A percentile compares a stretch with the other conserved stretches of the same genome.
These are phyloP conservation scores for Epichloe gansuensis DNA, from an alignment of 2,329 filamentous ascomycete genomes.

Conservation along the genomic window DNA sequence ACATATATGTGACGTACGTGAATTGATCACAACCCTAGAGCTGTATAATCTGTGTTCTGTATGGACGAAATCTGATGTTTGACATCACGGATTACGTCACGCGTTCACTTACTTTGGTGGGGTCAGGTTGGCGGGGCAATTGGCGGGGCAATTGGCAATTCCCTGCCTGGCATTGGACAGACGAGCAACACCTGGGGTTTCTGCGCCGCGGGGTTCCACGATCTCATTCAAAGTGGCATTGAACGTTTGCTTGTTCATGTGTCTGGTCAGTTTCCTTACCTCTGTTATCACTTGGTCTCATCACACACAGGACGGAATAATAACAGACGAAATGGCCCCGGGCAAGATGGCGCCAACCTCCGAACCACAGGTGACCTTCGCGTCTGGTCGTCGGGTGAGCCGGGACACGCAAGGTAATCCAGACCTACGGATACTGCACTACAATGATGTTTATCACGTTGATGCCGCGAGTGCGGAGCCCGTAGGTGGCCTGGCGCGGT, in stretches of 20 bases:
- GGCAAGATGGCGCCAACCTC: conserved; percentile 11
- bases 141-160: neutral
- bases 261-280: too few species aligned
- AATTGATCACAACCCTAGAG: too few species aligned
- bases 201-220: too few species aligned
- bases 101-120: neutral
- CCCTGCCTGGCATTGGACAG: neutral
- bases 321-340: neutral
- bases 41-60: too few species aligned
- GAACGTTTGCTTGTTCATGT: too few species aligned
- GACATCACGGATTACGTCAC: too few species aligned
- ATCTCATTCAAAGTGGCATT: too few species aligned
- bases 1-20: too few species aligned
- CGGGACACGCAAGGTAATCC: conserved; percentile 26
- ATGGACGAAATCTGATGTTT: too few species aligned
- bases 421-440: conserved; percentile 74
- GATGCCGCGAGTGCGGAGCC: conserved; percentile 66
- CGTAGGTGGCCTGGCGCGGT: conserved; percentile 68
- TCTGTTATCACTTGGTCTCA: neutral
- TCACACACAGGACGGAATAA: neutral
- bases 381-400: conserved; percentile 10
- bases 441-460: conserved; percentile 90
- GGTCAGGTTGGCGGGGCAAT: neutral
- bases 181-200: neutral
- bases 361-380: conserved; percentile 15